These are phyloP conservation scores for Penicillium pancosmium DNA, from an alignment of 495 filamentous ascomycete species.

Conservation along the genomic window DNA sequence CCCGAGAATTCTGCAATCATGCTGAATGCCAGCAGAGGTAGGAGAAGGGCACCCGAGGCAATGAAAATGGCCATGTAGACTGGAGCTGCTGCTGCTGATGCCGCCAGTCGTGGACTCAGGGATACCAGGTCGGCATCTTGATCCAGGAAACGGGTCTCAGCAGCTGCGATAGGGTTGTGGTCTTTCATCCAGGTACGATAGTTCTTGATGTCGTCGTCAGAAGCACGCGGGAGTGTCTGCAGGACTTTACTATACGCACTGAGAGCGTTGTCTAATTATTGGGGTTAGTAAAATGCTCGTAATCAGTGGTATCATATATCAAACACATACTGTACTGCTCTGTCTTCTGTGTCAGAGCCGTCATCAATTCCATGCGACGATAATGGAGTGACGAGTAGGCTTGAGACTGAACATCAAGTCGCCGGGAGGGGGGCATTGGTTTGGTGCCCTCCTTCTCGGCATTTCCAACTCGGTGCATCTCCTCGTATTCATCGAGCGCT, in stretches of 20 bases:
- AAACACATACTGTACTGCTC: conserved; percentile 79
- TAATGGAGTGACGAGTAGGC: conserved; percentile 70
- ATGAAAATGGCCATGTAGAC: conserved; percentile 54
- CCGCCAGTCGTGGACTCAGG: conserved; percentile 38
- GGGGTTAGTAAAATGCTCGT: not conserved
- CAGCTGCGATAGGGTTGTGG: conserved; percentile 61
- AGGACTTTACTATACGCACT: conserved; percentile 66
- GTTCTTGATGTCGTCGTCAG: conserved; percentile 56
- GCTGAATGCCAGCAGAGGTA: conserved; percentile 63
- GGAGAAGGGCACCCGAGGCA: conserved; percentile 55
- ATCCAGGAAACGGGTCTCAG: conserved; percentile 72
- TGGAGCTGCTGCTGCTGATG: conserved; percentile 24
- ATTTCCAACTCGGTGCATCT: conserved; percentile 59
- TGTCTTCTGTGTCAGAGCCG: conserved; percentile 71
- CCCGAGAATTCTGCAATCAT: conserved; percentile 54
- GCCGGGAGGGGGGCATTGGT: conserved; percentile 63
- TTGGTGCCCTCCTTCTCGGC: conserved; percentile 50
- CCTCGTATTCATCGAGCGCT: conserved; percentile 71
- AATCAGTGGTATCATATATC: not conserved
- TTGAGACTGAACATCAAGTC: conserved; percentile 61
- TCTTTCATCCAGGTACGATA: conserved; percentile 70
- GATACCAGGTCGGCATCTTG: conserved; percentile 66
- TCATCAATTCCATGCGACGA: conserved; percentile 69
- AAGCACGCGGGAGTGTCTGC: conserved; percentile 57
- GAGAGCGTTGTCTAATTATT: conserved; percentile 65